Base-by-base conservation (phyloP, 768 basidiomycete genomes). In the Cubamyces lactineus region DNA sequence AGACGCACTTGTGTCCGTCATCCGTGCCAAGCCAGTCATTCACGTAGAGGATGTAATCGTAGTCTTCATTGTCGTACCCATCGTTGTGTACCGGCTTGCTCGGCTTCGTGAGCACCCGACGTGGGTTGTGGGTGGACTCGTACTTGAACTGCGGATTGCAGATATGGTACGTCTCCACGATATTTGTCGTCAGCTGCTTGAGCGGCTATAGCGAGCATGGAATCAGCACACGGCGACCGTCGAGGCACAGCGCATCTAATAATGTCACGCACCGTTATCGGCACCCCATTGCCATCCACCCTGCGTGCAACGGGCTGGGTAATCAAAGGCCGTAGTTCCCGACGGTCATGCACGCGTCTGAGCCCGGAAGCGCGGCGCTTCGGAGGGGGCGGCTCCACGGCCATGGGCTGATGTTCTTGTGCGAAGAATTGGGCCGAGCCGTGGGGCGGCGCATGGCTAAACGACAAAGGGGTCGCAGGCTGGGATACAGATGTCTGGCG, bases 31-130 rank as follows among this genome's bases (percentile, higher is more conserved):
- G 78, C 82, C 94, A 95, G 71, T 99, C 97, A 71, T 99, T 99
- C 72, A 99, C 97, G 75, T 98, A 99, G 61, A 99, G 84, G 70
- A 99, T 98, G 71, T 99, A 99, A 73, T 99, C 97, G 70, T 95
- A 96, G 74, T 99, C 97, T 69, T 98, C 96, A 69, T 99, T 99
- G 76, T 99, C 97, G 67, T 88, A 97, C 1, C 96, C 96, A 62
- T 98, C 96, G 74, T 99, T 99, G 73, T 96, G 92, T 0, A 85
- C 83, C 0, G 95, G 92, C 73, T 97, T 97, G 79, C 92, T 94
- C 19, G 97, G 97, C 74, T 99, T 99, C 23, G 97, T 99, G 61
- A 99, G 82, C 17, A 99, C 97, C 52, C 97, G 86, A 50, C 97
- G 85, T 6, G 97, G 97, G 76, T 99, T 99, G 74, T 92, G 92